Evolutionary conservation across 2,329 filamentous ascomycete genomes (phyloP), one percentile per base, ranked within the genome.

Genomic region (Cercospora nicotianae): DNA sequence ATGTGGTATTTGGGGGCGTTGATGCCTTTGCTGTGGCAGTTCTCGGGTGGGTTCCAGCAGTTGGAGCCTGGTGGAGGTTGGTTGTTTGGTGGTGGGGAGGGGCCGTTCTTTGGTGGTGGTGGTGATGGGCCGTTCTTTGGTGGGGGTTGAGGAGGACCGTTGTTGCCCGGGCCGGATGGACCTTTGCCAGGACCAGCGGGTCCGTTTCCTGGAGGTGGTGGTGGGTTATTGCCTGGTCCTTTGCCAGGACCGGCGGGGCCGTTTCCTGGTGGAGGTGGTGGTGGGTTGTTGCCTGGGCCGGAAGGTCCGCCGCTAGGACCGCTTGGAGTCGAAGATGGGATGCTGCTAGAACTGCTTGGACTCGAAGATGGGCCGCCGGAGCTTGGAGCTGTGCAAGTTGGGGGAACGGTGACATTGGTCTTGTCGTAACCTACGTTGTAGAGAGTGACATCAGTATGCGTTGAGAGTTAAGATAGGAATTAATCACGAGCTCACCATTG

Each of bases 21-120:
- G 66, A 73, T 73, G 53, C 69, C 68, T 60, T 70, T 70, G 26
- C 68, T 63, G 63, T 64, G 30, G 65, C 68, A 71, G 66, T 67
- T 71, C 61, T 67, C 23, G 26, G 68, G 66, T 20, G 64, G 20
- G 26, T 42, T 53, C 63, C 60, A 61, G 31, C 28, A 33, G 55
- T 31, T n/a, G 18, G 55, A 58, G 20, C 48, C 48, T 53, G 48
- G 48, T 23, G 48, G 48, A 60, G 67, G 51, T 58, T 45, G 31
- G 33, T 39, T 65, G 60, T 62, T 62, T 64, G 65, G 13, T 64
- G 65, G 13, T 48, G 65, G 9, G 61, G 30, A 31, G 45, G 57
- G 26, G 23, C 55, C 36, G 58, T 59, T 63, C 31, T 59, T 60
- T 45, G 18, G 59, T 20, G 45, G 45, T n/a, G 57, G 51, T 20